Percentiles rank a stretch among this genome's conserved stretches.
Conservation (phyloP, 768 basidiomycete genomes). For the Termitomyces titanicus region DNA sequence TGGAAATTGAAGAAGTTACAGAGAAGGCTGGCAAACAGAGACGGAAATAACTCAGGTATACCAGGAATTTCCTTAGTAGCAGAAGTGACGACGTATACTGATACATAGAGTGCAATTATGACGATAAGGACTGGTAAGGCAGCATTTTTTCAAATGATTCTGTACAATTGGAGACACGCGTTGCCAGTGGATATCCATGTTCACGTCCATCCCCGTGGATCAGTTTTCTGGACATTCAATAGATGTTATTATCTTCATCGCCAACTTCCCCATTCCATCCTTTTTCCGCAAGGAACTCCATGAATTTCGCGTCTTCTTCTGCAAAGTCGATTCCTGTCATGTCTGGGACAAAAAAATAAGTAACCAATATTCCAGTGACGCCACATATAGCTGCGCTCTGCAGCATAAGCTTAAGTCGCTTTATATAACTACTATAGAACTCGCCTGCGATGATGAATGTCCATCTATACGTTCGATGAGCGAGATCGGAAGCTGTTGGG, state of each 20-base stretch:
- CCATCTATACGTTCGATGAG: constrained; percentile 37
- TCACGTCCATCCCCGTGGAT: no score
- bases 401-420: no score
- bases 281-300: constrained; percentile 54
- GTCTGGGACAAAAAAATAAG: constrained; percentile 67
- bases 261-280: constrained; percentile 68
- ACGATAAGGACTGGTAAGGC: no score
- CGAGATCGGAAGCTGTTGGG: background rate
- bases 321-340: constrained; percentile 65
- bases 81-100: no score
- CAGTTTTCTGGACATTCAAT: no score
- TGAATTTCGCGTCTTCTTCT: constrained; percentile 61
- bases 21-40: no score
- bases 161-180: no score
- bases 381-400: constrained; percentile 52
- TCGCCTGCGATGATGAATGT: constrained; percentile 51
- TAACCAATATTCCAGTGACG: constrained; percentile 55
- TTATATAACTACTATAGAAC: constrained; percentile 1
- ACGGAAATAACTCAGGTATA: background rate
- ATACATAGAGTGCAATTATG: no score
- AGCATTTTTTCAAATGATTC: no score
- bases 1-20: no score
- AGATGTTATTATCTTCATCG: constrained; percentile 41
- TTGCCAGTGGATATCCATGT: no score
- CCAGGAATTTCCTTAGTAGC: no score